phyloP scores from a whole-genome alignment of 176 grass and related monocot species.

The Carex scoparia region DNA sequence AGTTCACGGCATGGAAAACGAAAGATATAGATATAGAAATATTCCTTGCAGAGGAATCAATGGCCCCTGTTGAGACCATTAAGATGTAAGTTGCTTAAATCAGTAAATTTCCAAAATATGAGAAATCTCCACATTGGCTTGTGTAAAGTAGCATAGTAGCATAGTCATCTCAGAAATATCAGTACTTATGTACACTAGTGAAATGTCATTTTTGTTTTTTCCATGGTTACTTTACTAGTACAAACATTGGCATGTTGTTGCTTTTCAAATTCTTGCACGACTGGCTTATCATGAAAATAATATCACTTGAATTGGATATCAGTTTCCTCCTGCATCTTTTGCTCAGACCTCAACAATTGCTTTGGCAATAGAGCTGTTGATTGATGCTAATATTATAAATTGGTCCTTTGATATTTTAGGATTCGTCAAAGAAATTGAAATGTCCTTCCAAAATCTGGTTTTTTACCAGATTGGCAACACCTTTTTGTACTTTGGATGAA shows the following conservation, averaged over 20 bases:
- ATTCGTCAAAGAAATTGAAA: background rate
- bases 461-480: background rate
- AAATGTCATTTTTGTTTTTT: background rate
- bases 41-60: background rate
- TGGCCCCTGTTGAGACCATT: background rate
- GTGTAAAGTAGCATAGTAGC: background rate
- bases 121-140: background rate
- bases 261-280: background rate
- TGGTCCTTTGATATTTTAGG: background rate
- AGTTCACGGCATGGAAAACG: background rate
- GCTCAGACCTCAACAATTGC: background rate
- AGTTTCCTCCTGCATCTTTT: background rate
- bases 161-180: too few species aligned
- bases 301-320: background rate
- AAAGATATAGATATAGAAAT: background rate
- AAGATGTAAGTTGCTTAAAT: constrained; percentile 7
- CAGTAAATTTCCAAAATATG: background rate
- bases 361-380: background rate
- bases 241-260: background rate
- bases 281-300: background rate
- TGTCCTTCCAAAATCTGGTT: background rate
- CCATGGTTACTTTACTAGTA: background rate
- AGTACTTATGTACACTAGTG: background rate
- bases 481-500: background rate
- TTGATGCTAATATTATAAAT: background rate